Evolutionary conservation across 768 basidiomycete genomes (phyloP).

Genomic region (Macrocybe gigantea): DNA sequence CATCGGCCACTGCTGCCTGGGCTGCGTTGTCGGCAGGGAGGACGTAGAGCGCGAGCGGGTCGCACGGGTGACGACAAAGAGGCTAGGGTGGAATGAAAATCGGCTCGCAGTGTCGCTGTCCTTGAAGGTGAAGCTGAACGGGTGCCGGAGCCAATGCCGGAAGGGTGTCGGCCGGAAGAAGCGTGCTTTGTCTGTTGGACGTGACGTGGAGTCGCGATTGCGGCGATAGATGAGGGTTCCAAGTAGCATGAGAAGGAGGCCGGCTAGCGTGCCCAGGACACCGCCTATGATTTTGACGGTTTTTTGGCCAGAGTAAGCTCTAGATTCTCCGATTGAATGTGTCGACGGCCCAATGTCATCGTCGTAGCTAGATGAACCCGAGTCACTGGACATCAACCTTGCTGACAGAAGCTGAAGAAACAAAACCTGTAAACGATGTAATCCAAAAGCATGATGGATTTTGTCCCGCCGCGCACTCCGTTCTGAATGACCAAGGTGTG

Average conservation of each 20-base stretch:
- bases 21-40: too few relatives aligned
- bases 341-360: background rate
- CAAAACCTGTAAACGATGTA: conserved; percentile 34
- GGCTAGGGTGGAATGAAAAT: conserved; percentile 23
- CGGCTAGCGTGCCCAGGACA: conserved; percentile 18
- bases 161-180: background rate
- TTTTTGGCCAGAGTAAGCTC: background rate
- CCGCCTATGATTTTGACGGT: conserved; percentile 21
- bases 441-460: conserved; percentile 29
- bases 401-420: background rate
- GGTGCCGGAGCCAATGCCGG: background rate
- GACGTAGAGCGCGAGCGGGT: background rate
- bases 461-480: conserved; percentile 19
- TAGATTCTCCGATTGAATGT: background rate
- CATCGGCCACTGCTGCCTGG: too few relatives aligned
- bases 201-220: background rate
- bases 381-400: background rate
- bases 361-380: conserved; percentile 7
- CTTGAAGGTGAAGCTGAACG: background rate
- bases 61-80: conserved; percentile 16
- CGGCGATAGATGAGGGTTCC: conserved; percentile 15
- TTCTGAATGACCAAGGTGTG: conserved; percentile 29
- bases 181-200: too few relatives aligned
- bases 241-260: conserved; percentile 16
- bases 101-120: conserved; percentile 2